Evolutionary conservation across 179 eudicot genomes (phyloP), one percentile per base, ranked within the genome.

Genomic region (Corrigiola litoralis): DNA sequence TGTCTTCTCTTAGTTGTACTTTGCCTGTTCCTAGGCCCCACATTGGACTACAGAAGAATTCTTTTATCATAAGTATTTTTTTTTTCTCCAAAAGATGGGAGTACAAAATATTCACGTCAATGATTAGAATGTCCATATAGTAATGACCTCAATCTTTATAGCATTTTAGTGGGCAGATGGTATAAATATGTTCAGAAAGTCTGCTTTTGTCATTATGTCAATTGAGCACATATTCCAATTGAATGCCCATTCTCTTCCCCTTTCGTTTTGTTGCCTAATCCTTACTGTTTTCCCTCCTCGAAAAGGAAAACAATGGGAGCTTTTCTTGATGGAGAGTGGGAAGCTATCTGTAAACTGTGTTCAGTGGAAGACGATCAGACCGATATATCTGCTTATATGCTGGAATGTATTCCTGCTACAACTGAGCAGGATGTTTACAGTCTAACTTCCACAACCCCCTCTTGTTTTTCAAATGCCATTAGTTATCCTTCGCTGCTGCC

Each of bases 281-380:
- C 1, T 4, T 28, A 4, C 18, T 21, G 25, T 5, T 28, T 40
- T 6, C 24, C 27, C 2, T 0, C 8, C 6, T 51, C 51, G 44
- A 2, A 6, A 50, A 76, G 77, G 86, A 77, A 82, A 55, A 59
- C 67, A 13, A 54, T 72, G 41, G 68, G 68, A 17, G n/a, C 57
- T n/a, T 82, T 77, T 68, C 67, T 70, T 58, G 85, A 87, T 53
- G 81, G 81, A 56, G 97, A 90, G 14, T 87, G 85, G 85, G 91
- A 81, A 17, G 78, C 84, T 24, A 66, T 87, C 32, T 79, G 77
- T 79, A 79, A 76, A 72, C 68, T 86, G 58, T 78, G 86, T 55
- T 62, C 84, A 20, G 37, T 33, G 2, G 79, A 75, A 33, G 72
- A 72, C 36, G n/a, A n/a, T n/a, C 84, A 57, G n/a, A 83, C 81